Base-by-base conservation (phyloP, 2,329 filamentous ascomycete genomes). In the Dactylellina cionopaga region DNA sequence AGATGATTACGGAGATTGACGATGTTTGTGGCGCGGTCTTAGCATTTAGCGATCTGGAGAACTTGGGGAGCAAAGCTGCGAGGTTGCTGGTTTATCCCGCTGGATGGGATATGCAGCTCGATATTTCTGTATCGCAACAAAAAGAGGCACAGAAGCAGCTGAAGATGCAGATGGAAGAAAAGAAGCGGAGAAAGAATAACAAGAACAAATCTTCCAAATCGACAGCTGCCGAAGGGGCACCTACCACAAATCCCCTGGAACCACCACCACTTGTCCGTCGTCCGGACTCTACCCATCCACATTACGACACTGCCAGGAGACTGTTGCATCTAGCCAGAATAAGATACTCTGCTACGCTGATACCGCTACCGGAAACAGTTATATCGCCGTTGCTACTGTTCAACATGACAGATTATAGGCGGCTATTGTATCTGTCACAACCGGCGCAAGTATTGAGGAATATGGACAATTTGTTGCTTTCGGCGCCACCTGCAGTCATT, bases 1-100 rank as follows among this genome's bases (percentile, higher is more conserved):
- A 75, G 49, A 68, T 66, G 9, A 72, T 76, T 9, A 47, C 47
- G 2, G 33, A 58, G 5, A 62, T 75, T 37, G 49, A 65, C 10
- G 52, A 70, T 11, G 33, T 76, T 10, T 77, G 76, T 15, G 66
- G 72, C 22, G 72, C 75, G 7, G 44, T 77, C 3, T 59, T 76
- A 66, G 60, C 69, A 19, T 62, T 77, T 10, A 65, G 65, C 4
- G 76, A 76, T 47, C 37, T 76, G 5, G 49, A 72, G n/a, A 62
- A 62, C 15, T 35, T 75, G 3, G 62, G 72, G 17, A 74, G 65
- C 35, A 43, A 39, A 17, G 76, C 76, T 5, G 58, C 75, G 24
- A 65, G 69, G 41, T 43, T 77, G 33, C 51, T 77, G 19, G 33
- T 74, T 25, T 76, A 77, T 47, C 76, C 76, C 6, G 59, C 62